Evolutionary conservation across 306 rosid genomes (phyloP).

Genomic region (Morella rubra): DNA sequence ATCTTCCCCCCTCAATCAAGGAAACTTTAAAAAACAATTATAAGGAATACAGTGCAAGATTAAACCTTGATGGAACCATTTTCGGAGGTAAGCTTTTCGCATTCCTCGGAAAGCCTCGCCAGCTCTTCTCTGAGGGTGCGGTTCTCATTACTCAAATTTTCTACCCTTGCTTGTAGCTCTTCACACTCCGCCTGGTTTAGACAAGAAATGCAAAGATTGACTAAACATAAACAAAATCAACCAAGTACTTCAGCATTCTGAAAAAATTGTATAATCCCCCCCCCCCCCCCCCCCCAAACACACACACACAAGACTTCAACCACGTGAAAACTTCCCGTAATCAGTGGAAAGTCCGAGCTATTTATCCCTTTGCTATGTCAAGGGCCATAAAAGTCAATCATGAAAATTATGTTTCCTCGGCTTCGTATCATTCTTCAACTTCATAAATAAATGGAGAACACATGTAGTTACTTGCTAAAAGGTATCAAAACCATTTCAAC

Average conservation of each 20-base stretch:
- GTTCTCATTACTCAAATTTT: constrained; percentile 71
- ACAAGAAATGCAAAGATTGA: constrained; percentile 24
- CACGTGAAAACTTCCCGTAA: not conserved
- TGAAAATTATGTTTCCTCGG: not conserved
- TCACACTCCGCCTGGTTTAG: constrained; percentile 87
- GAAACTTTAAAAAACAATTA: not conserved
- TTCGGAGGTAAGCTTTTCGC: constrained; percentile 80
- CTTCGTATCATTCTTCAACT: constrained; percentile 7
- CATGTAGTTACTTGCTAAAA: not conserved
- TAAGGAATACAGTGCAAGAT: not conserved
- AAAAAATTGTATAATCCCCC: constrained; percentile 9
- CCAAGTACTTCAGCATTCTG: constrained; percentile 10
- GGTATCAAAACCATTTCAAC: not conserved
- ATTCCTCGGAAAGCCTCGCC: constrained; percentile 81
- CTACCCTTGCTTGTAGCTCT: constrained; percentile 87
- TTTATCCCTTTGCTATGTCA: not conserved
- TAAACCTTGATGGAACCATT: constrained; percentile 75
- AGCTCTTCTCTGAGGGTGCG: constrained; percentile 72
- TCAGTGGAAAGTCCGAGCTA: not conserved
- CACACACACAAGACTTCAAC: constrained; percentile 1
- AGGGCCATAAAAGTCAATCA: not conserved
- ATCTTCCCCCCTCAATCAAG: not conserved
- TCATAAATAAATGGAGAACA: not conserved
- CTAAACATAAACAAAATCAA: not conserved
- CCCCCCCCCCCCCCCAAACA: not conserved